phyloP scores from a whole-genome alignment of 345 rosid genomes.

The Ceriops tagal region DNA sequence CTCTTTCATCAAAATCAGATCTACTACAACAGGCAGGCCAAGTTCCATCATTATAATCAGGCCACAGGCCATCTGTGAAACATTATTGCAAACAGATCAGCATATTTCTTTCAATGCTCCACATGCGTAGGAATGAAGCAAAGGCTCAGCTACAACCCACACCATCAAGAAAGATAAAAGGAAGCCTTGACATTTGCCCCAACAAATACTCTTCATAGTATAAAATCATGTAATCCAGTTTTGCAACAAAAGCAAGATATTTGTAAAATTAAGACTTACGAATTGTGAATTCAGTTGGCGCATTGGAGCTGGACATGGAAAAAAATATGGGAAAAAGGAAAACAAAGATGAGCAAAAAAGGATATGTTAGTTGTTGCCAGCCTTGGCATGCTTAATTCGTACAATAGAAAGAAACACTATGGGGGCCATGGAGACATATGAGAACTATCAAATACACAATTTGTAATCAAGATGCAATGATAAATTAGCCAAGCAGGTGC shows the following conservation, averaged over 20 bases:
- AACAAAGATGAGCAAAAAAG: not conserved
- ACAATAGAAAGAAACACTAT: not conserved
- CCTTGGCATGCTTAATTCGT: not conserved
- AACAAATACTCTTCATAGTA: not conserved
- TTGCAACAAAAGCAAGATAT: not conserved
- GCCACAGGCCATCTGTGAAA: constrained; percentile 89
- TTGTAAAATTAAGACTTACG: constrained; percentile 51
- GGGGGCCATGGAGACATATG: not conserved
- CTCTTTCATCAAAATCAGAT: constrained; percentile 55
- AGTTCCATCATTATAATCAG: constrained; percentile 87
- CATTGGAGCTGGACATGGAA: constrained; percentile 43
- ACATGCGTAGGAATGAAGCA: not conserved
- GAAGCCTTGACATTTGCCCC: not conserved
- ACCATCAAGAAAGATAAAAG: not conserved
- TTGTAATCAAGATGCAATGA: not conserved
- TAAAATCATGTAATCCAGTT: not conserved
- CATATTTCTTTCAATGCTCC: not conserved
- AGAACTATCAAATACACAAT: not conserved
- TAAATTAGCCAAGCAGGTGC: not conserved
- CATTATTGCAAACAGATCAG: constrained; percentile 3
- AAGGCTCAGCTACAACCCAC: not conserved
- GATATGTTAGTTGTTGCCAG: constrained; percentile 13
- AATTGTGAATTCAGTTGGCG: constrained; percentile 79
- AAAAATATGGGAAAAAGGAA: not conserved
- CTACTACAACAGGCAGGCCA: constrained; percentile 84